Evolutionary conservation across 176 grass and related monocot genomes (phyloP), one percentile per base, ranked within the genome.

Genomic region (Chrysopogon serrulatus): DNA sequence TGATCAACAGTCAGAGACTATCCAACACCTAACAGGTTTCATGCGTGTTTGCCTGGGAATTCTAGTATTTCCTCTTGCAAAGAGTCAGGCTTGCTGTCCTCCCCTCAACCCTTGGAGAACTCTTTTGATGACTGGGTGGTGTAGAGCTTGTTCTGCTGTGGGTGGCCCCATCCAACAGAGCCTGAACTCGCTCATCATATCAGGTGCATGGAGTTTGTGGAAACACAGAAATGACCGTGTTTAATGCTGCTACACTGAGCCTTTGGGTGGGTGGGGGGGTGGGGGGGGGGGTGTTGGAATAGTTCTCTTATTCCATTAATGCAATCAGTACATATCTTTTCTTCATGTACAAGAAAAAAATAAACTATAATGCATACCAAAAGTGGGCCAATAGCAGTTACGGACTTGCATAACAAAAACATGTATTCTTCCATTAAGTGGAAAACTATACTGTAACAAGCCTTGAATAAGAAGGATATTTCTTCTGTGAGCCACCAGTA

Each of bases 391-490:
- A 49, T 73, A 81, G 21, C 10, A 68, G 11, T 49, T 49, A 75
- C 12, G 57, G 61, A 65, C 33, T 33, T 63, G 73, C 8, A 65
- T 39, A 83, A 31, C 78, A 83, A 83, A 82, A 51, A 77, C 19
- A 49, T 76, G 15, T 24, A 67, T 70, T 70, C 14, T 47, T 44
- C 37, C 27, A 60, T 35, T 30, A 21, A n/a, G 2, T 74, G 37
- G 40, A 85, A 56, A n/a, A 6, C 30, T 64, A 82, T 65, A 73
- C 2, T 92, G 36, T 69, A 79, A 80, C 27, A 71, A 79, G 19
- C 65, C 28, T 65, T 42, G 8, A 67, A 48, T 64, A 69, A 56
- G 68, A 85, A 96, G 96, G 93, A 98, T 98, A 98, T 98, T 88
- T 98, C 83, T 95, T 95, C 82, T 92, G 87, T 6, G 57, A 59